Conservation (phyloP, 1,284 basidiomycete species). For the Heliocybe sulcata region DNA sequence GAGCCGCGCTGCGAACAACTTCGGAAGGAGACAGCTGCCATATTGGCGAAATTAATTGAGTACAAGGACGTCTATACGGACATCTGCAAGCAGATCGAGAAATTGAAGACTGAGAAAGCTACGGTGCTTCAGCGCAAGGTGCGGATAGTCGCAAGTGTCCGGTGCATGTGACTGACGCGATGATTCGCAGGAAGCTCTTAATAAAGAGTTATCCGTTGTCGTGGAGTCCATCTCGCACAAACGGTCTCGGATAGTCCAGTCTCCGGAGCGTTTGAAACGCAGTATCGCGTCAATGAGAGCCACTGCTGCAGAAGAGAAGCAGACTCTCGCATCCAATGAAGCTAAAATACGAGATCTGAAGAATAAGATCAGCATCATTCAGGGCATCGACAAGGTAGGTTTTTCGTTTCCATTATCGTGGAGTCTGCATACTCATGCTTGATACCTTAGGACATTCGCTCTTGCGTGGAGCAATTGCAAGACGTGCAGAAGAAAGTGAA, state of each 20-base stretch:
- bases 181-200: constrained; percentile 44
- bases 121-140: constrained; percentile 51
- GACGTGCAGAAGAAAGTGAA: constrained; percentile 64
- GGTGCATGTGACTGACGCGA: not conserved
- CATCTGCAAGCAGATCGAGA: constrained; percentile 52
- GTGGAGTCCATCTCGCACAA: constrained; percentile 55
- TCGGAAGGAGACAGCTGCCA: constrained; percentile 49
- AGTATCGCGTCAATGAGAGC: constrained; percentile 68
- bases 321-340: constrained; percentile 52
- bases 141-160: constrained; percentile 1
- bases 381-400: constrained; percentile 66
- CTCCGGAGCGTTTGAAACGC: constrained; percentile 78
- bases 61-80: constrained; percentile 60
- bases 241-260: constrained; percentile 74
- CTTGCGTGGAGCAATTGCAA: constrained; percentile 63
- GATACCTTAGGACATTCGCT: constrained; percentile 49
- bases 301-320: constrained; percentile 55
- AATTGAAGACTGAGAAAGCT: constrained; percentile 62
- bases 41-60: constrained; percentile 57
- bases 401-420: not conserved
- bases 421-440: not conserved
- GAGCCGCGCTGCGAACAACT: constrained; percentile 62
- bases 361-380: constrained; percentile 61
- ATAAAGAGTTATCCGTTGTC: constrained; percentile 46
- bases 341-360: constrained; percentile 70